Conservation (phyloP, 495 filamentous ascomycete species). For the Hypoxylon crocopeplum region DNA sequence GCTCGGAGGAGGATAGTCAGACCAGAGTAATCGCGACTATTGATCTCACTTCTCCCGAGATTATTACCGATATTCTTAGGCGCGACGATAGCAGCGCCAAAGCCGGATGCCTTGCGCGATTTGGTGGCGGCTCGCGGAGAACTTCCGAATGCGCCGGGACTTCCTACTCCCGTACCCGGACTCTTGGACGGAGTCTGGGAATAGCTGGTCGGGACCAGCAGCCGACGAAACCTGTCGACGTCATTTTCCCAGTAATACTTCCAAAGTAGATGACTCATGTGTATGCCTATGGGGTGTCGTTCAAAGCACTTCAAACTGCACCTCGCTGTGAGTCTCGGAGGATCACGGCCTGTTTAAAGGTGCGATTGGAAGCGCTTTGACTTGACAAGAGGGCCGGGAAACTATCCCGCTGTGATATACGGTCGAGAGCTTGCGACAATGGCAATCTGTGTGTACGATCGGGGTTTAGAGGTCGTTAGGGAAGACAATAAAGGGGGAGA, state of each 20-base stretch:
- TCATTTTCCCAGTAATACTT: slow-evolving; percentile 95
- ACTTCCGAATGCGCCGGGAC: slow-evolving; percentile 43
- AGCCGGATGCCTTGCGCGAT: slow-evolving; percentile 52
- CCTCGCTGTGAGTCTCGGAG: slow-evolving; percentile 84
- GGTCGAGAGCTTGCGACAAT: background rate
- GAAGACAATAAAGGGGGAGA: background rate
- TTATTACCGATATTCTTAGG: slow-evolving; percentile 39
- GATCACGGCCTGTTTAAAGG: slow-evolving; percentile 89
- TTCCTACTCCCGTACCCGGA: slow-evolving; percentile 41
- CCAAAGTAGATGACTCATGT: slow-evolving; percentile 98
- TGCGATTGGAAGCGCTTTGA: slow-evolving; percentile 52
- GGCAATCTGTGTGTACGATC: background rate
- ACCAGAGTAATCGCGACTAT: slow-evolving; percentile 78
- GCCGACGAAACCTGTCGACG: slow-evolving; percentile 85
- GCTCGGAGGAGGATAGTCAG: slow-evolving; percentile 86
- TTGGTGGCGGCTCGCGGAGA: slow-evolving; percentile 55
- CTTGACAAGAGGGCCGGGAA: slow-evolving; percentile 16
- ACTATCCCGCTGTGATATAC: slow-evolving; percentile 7
- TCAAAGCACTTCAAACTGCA: slow-evolving; percentile 71
- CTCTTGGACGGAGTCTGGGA: slow-evolving; percentile 55
- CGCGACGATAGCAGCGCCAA: slow-evolving; percentile 36
- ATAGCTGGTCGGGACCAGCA: slow-evolving; percentile 72
- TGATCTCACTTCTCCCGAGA: slow-evolving; percentile 77
- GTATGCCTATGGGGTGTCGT: slow-evolving; percentile 52
- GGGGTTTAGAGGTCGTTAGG: background rate